phyloP scores from a whole-genome alignment of 1,284 basidiomycete species.

The Mycena sp. region DNA sequence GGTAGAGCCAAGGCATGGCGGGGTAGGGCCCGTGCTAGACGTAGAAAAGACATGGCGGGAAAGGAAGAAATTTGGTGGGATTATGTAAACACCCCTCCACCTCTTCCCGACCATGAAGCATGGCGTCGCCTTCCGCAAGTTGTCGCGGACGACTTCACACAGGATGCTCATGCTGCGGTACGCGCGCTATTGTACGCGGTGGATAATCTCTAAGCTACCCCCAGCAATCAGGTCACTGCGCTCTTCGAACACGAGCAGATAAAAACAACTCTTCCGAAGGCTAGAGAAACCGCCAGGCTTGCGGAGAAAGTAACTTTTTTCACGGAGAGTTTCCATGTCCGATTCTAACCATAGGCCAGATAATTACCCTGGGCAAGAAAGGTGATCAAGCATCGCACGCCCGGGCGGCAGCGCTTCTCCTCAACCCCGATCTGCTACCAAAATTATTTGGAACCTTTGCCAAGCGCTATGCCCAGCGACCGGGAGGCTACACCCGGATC shows the following conservation, averaged over 20 bases:
- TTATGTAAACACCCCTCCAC: background rate
- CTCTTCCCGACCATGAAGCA: slow-evolving; percentile 80
- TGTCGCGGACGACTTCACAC: slow-evolving; percentile 88
- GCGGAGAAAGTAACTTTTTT: slow-evolving; percentile 84
- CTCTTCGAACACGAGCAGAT: slow-evolving; percentile 97
- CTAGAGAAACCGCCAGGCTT: slow-evolving; percentile 89
- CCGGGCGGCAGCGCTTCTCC: slow-evolving; percentile 79
- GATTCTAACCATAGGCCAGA: slow-evolving; percentile 52
- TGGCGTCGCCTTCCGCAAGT: slow-evolving; percentile 89
- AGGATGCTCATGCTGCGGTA: slow-evolving; percentile 89
- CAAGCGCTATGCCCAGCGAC: slow-evolving; percentile 82
- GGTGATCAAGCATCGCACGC: slow-evolving; percentile 71
- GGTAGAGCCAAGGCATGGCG: slow-evolving; percentile 39
- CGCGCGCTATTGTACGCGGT: slow-evolving; percentile 1
- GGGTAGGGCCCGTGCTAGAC: slow-evolving; percentile 40
- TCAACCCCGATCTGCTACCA: slow-evolving; percentile 74
- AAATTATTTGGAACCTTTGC: slow-evolving; percentile 89
- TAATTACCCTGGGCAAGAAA: slow-evolving; percentile 91
- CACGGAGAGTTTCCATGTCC: background rate
- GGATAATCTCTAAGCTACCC: background rate
- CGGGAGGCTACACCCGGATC: slow-evolving; percentile 96
- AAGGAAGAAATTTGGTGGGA: slow-evolving; percentile 3
- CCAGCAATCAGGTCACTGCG: slow-evolving; percentile 93
- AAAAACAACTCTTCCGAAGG: slow-evolving; percentile 96
- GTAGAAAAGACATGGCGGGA: slow-evolving; percentile 52